These are phyloP conservation scores for Russula sp. DNA, from an alignment of 768 basidiomycete species.

Conservation along the genomic window DNA sequence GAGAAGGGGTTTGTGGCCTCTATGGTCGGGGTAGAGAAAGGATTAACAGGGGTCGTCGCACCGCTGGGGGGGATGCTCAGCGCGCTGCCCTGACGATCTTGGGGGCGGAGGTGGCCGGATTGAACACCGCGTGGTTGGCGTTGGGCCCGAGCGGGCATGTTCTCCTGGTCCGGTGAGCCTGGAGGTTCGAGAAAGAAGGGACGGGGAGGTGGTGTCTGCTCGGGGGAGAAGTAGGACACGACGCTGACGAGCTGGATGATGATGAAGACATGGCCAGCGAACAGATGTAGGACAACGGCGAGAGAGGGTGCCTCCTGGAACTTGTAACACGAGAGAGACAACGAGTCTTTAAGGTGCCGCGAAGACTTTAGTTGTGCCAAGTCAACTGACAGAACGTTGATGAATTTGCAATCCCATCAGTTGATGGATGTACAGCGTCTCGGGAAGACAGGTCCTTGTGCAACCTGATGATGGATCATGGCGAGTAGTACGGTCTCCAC, in stretches of 20 bases:
- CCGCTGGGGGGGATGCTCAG: slow-evolving; percentile 23
- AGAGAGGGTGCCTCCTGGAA: slow-evolving; percentile 7
- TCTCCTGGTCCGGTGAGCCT: slow-evolving; percentile 20
- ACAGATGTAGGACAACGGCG: not conserved
- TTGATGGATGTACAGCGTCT: slow-evolving; percentile 7
- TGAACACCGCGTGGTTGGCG: slow-evolving; percentile 11
- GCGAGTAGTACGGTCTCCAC: slow-evolving; percentile 15
- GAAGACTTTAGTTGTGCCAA: not conserved
- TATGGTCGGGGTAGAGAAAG: slow-evolving; percentile 32
- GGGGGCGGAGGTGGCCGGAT: slow-evolving; percentile 21
- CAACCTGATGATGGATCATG: slow-evolving; percentile 7
- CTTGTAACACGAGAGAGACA: not conserved
- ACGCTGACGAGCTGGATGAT: not conserved
- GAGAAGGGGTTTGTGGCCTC: slow-evolving; percentile 49
- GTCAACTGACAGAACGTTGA: not conserved
- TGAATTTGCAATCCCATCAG: slow-evolving; percentile 7
- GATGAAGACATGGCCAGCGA: slow-evolving; percentile 13
- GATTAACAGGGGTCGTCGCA: slow-evolving; percentile 34
- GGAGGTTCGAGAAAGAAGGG: slow-evolving; percentile 21
- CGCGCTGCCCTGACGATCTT: slow-evolving; percentile 22
- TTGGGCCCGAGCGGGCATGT: not conserved
- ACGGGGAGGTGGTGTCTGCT: slow-evolving; percentile 17
- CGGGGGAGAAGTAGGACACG: not conserved
- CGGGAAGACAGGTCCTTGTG: slow-evolving; percentile 5
- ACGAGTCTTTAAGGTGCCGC: slow-evolving; percentile 17